phyloP scores from a whole-genome alignment of 306 rosid species.

The Astragalus glycyphyllos region DNA sequence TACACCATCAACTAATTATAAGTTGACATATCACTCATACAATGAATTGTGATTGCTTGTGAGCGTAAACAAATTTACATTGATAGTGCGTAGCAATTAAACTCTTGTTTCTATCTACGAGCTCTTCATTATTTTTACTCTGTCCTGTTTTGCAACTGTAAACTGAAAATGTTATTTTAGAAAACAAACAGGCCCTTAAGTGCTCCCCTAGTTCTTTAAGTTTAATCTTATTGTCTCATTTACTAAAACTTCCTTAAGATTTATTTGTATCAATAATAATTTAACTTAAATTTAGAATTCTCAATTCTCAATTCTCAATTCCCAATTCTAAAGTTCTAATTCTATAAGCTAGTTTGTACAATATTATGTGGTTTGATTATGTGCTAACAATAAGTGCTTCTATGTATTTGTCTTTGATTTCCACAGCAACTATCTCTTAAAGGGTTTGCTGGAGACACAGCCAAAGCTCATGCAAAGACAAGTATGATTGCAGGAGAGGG shows the following conservation, averaged over 20 bases:
- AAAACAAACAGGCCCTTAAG: background rate
- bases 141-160: too few relatives aligned
- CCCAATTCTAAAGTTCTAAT: too few relatives aligned
- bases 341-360: background rate
- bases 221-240: background rate
- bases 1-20: too few relatives aligned
- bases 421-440: conserved; percentile 91
- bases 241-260: background rate
- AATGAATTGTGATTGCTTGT: too few relatives aligned
- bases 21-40: too few relatives aligned
- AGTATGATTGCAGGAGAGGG: conserved; percentile 99
- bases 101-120: too few relatives aligned
- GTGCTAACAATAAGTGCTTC: conserved; percentile 38
- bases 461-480: conserved; percentile 97
- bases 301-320: too few relatives aligned
- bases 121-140: too few relatives aligned
- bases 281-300: background rate
- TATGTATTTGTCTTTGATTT: conserved; percentile 33
- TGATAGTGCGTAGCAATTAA: too few relatives aligned
- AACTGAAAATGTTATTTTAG: too few relatives aligned
- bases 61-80: too few relatives aligned
- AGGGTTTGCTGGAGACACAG: conserved; percentile 99
- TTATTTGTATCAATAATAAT: background rate
- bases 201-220: background rate
- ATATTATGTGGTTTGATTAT: conserved; percentile 9